A percentile compares a stretch with the other conserved stretches of the same genome.
Conservation (phyloP, 495 filamentous ascomycete genomes). For the Schizothecium vesticola region DNA sequence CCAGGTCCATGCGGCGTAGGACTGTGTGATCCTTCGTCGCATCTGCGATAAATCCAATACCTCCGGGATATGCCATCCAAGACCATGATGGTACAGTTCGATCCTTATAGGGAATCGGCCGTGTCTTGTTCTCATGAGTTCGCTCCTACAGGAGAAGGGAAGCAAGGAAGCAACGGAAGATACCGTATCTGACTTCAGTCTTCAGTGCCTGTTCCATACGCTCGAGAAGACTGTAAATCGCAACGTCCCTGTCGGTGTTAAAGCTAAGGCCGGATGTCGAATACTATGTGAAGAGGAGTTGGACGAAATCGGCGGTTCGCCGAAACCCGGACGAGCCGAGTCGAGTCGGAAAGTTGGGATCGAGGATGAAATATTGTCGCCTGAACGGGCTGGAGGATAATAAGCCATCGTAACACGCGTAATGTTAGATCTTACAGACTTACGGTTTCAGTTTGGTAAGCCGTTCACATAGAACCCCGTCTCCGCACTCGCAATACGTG, state of each 20-base stretch:
- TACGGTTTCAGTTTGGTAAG: slow-evolving; percentile 7
- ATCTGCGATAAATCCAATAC: slow-evolving; percentile 11
- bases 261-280: slow-evolving; percentile 4
- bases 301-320: slow-evolving; percentile 7
- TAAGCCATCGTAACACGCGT: no score
- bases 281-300: slow-evolving; percentile 10
- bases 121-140: not conserved
- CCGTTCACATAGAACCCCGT: slow-evolving; percentile 8
- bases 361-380: slow-evolving; percentile 12
- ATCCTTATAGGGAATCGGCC: slow-evolving; percentile 5
- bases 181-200: slow-evolving; percentile 9
- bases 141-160: slow-evolving; percentile 11
- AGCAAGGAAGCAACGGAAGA: slow-evolving; percentile 7
- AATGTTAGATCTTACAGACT: slow-evolving; percentile 5
- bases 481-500: slow-evolving; percentile 13
- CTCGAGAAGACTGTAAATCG: slow-evolving; percentile 7
- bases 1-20: no score
- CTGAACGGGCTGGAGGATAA: slow-evolving; percentile 1
- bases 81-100: slow-evolving; percentile 16
- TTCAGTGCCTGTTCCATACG: slow-evolving; percentile 5
- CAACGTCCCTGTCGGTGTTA: slow-evolving; percentile 10
- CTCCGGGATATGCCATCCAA: slow-evolving; percentile 15
- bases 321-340: not conserved
- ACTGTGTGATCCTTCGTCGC: no score
- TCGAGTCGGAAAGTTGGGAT: slow-evolving; percentile 7